Evolutionary conservation across 495 filamentous ascomycete genomes (phyloP).

Genomic region (Umbilicaria muhlenbergii): DNA sequence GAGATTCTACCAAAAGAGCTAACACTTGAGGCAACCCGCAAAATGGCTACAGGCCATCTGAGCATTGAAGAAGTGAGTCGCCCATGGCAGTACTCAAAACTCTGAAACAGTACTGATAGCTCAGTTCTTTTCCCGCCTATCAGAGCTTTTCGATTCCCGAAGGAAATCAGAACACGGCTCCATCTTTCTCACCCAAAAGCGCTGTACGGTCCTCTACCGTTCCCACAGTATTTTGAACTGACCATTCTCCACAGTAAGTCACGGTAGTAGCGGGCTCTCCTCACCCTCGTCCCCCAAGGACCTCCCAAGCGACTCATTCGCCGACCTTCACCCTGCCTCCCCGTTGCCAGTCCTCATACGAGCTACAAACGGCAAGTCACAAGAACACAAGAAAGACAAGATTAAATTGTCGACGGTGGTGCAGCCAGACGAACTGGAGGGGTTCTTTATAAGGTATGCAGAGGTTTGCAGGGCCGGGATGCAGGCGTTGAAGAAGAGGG

Average conservation of each 20-base stretch:
- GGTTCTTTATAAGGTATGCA: conserved; percentile 76
- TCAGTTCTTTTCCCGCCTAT: conserved; percentile 77
- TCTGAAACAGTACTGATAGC: background rate
- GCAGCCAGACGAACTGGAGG: conserved; percentile 53
- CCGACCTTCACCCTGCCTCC: conserved; percentile 35
- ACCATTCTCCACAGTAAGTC: background rate
- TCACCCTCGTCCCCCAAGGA: conserved; percentile 7
- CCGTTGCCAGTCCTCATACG: conserved; percentile 66
- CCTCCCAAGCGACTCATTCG: conserved; percentile 18
- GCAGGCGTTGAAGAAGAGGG: conserved; percentile 79
- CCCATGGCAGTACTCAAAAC: background rate
- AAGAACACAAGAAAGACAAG: conserved; percentile 35
- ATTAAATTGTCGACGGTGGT: conserved; percentile 79
- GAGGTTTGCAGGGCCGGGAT: conserved; percentile 84
- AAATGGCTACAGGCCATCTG: conserved; percentile 9
- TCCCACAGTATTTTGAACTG: background rate
- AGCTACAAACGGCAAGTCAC: conserved; percentile 61
- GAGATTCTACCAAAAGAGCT: background rate
- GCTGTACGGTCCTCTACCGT: conserved; percentile 28
- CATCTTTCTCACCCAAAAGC: conserved; percentile 76
- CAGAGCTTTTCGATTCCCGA: conserved; percentile 52
- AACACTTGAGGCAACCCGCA: background rate
- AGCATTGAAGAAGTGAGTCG: conserved; percentile 9
- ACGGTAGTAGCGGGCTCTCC: conserved; percentile 3
- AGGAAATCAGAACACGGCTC: conserved; percentile 59